phyloP scores from a whole-genome alignment of 768 basidiomycete species.

The Termitomyces sp. region DNA sequence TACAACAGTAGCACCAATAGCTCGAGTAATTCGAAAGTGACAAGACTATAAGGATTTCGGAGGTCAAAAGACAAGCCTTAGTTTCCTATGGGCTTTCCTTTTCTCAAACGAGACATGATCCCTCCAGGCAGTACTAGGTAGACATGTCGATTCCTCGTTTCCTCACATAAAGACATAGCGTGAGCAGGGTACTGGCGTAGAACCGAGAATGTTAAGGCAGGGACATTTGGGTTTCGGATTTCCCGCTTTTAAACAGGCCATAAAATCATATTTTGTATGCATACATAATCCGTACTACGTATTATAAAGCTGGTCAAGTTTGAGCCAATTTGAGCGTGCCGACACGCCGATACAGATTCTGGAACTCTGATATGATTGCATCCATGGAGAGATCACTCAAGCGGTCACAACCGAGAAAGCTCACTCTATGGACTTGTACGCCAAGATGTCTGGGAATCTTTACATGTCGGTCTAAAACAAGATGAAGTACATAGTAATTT shows the following conservation, averaged over 20 bases:
- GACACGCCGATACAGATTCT: too few relatives aligned
- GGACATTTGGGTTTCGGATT: background rate
- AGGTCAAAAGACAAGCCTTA: background rate
- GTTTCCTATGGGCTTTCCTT: background rate
- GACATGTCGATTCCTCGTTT: background rate
- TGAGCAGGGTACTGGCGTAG: background rate
- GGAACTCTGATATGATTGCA: background rate
- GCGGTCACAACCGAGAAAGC: too few relatives aligned
- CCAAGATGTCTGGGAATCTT: too few relatives aligned
- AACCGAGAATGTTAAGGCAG: background rate
- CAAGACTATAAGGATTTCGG: background rate
- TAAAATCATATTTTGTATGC: too few relatives aligned
- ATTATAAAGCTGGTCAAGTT: too few relatives aligned
- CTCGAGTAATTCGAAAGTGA: background rate
- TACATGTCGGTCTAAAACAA: too few relatives aligned
- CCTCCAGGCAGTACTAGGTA: background rate
- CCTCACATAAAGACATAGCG: background rate
- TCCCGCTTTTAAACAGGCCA: background rate
- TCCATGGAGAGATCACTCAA: too few relatives aligned
- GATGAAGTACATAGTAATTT: too few relatives aligned
- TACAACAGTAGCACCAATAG: too few relatives aligned
- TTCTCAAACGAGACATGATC: background rate
- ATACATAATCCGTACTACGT: too few relatives aligned
- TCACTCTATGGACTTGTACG: too few relatives aligned
- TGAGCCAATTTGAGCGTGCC: too few relatives aligned